A percentile compares a stretch with the other conserved stretches of the same genome.
phyloP scores from a whole-genome alignment of 169 alveolate genomes.

The Plasmodium coatneyi region DNA sequence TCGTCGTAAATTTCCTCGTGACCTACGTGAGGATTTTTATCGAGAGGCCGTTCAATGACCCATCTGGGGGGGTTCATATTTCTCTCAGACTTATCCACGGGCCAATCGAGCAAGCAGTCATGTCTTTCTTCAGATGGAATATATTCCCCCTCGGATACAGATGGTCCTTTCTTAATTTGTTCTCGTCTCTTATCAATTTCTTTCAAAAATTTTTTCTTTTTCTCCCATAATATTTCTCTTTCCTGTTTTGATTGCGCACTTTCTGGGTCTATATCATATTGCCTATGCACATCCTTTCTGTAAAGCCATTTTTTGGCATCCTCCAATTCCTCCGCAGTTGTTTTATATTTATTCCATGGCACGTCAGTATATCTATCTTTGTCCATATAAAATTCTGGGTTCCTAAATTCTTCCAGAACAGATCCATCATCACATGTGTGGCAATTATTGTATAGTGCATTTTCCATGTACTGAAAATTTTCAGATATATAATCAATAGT shows the following conservation, averaged over 20 bases:
- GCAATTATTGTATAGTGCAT: conserved; percentile 84
- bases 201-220: conserved; percentile 30
- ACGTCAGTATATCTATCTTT: conserved; percentile 85
- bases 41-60: conserved; percentile 75
- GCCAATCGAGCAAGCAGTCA: conserved; percentile 76
- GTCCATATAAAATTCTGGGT: conserved; percentile 85
- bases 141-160: conserved; percentile 56
- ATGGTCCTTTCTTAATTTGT: conserved; percentile 72
- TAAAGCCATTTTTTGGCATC: conserved; percentile 83
- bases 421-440: conserved; percentile 81
- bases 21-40: conserved; percentile 61
- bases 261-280: conserved; percentile 87
- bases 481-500: conserved; percentile 81
- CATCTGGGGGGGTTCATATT: conserved; percentile 76
- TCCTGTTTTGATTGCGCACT: conserved; percentile 84
- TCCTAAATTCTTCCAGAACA: conserved; percentile 80
- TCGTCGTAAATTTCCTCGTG: conserved; percentile 74
- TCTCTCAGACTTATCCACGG: conserved; percentile 73
- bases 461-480: conserved; percentile 81
- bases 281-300: conserved; percentile 87
- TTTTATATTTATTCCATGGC: conserved; percentile 90
- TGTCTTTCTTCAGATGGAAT: conserved; percentile 73
- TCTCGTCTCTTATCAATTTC: conserved; percentile 73
- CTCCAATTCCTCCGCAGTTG: conserved; percentile 80
- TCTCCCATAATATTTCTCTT: conserved; percentile 73